Percentiles rank a stretch among this genome's conserved stretches.
These are phyloP conservation scores for Xanthoceras sorbifolium DNA, from an alignment of 345 rosid species.

Conservation along the genomic window DNA sequence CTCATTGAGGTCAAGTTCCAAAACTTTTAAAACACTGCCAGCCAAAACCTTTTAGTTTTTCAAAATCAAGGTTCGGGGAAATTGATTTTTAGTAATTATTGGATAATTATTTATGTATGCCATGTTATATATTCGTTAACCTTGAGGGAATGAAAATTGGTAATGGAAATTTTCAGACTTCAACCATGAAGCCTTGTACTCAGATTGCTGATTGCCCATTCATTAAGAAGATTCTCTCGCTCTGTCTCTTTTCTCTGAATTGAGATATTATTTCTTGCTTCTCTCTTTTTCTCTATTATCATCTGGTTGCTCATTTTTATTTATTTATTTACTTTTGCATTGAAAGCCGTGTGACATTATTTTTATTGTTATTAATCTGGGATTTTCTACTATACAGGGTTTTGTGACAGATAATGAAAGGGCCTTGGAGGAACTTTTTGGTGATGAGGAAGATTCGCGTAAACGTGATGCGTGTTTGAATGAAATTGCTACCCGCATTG, in stretches of 20 bases:
- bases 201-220: slow-evolving; percentile 1
- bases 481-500: slow-evolving; percentile 90
- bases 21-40: neutral
- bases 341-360: slow-evolving; percentile 4
- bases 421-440: slow-evolving; percentile 86
- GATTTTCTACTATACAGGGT: slow-evolving; percentile 49
- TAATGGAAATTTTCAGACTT: neutral
- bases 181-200: slow-evolving; percentile 1
- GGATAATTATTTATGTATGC: neutral
- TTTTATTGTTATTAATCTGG: neutral
- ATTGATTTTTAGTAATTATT: neutral
- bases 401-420: slow-evolving; percentile 86
- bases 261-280: neutral
- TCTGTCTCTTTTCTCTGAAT: neutral
- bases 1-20: neutral
- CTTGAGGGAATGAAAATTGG: neutral
- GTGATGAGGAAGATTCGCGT: slow-evolving; percentile 75
- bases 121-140: neutral
- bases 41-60: neutral
- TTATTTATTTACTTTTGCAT: neutral
- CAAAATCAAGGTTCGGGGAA: neutral
- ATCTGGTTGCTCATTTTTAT: slow-evolving; percentile 6
- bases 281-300: neutral
- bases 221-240: neutral
- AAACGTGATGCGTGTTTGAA: slow-evolving; percentile 81